phyloP scores from a whole-genome alignment of 2,329 filamentous ascomycete genomes.

The Claviceps lovelessii region DNA sequence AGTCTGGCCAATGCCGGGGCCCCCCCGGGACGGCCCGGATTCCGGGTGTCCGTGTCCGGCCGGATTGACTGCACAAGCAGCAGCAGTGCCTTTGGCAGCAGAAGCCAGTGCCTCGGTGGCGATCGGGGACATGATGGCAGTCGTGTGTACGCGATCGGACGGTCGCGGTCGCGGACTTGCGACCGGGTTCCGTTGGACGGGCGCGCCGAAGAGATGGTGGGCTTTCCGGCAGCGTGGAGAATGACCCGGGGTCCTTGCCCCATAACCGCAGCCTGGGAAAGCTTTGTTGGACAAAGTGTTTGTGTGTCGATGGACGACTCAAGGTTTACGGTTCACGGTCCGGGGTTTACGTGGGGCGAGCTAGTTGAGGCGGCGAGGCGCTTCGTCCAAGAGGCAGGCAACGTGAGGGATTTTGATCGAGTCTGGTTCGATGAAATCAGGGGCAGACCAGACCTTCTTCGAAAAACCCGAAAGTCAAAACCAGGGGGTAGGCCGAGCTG shows the following conservation, averaged over 20 bases:
- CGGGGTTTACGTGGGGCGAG: not conserved
- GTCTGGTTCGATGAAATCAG: too few relatives aligned
- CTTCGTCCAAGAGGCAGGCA: too few relatives aligned
- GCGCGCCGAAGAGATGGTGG: not conserved
- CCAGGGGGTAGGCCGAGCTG: too few relatives aligned
- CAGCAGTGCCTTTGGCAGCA: not conserved
- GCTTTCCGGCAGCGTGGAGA: not conserved
- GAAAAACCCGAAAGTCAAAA: too few relatives aligned
- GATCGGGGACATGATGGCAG: not conserved
- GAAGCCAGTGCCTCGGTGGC: not conserved
- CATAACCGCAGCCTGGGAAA: not conserved
- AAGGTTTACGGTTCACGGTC: too few relatives aligned
- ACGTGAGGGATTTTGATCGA: too few relatives aligned
- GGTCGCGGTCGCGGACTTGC: not conserved
- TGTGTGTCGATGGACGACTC: not conserved
- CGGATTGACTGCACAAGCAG: not conserved
- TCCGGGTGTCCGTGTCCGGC: not conserved
- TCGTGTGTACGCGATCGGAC: not conserved
- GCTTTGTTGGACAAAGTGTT: too few relatives aligned
- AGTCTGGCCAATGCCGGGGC: constrained; percentile 10
- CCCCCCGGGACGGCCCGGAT: constrained; percentile 1
- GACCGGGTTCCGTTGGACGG: too few relatives aligned
- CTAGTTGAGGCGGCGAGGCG: too few relatives aligned
- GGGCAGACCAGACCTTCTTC: too few relatives aligned
- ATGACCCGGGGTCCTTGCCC: not conserved